phyloP scores from a whole-genome alignment of 768 basidiomycete species.

The Hericium rajendrae region DNA sequence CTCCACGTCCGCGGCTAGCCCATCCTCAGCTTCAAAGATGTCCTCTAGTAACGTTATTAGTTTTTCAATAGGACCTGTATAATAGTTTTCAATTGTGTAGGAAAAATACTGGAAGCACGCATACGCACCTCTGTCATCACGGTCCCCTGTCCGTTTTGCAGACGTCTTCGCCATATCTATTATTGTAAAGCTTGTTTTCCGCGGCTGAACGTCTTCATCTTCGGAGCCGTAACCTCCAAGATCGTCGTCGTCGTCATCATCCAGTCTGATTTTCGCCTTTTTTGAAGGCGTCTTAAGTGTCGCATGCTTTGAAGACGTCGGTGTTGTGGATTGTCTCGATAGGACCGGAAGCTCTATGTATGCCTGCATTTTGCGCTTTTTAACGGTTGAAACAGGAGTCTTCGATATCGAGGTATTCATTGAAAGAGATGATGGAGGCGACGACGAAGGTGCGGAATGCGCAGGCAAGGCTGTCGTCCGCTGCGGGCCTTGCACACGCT shows the following conservation, averaged over 20 bases:
- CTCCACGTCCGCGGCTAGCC: slow-evolving; percentile 47
- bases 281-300: background rate
- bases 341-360: slow-evolving; percentile 22
- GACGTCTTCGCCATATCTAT: slow-evolving; percentile 37
- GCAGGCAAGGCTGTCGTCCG: slow-evolving; percentile 4
- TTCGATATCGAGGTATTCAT: slow-evolving; percentile 6
- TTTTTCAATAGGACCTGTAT: slow-evolving; percentile 61
- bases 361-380: slow-evolving; percentile 16
- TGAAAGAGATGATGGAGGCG: slow-evolving; percentile 4
- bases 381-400: slow-evolving; percentile 7
- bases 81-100: background rate
- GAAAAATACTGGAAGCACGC: background rate
- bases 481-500: slow-evolving; percentile 37
- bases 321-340: slow-evolving; percentile 16
- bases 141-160: slow-evolving; percentile 54
- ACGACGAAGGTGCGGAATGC: background rate
- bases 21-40: slow-evolving; percentile 75
- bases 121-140: slow-evolving; percentile 61
- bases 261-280: slow-evolving; percentile 2
- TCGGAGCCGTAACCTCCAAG: slow-evolving; percentile 28
- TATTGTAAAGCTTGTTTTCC: slow-evolving; percentile 15
- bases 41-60: slow-evolving; percentile 71
- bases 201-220: slow-evolving; percentile 30
- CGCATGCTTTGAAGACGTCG: slow-evolving; percentile 8
- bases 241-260: slow-evolving; percentile 13